phyloP scores from a whole-genome alignment of 768 basidiomycete species.

The Leccinellum rugosiceps region DNA sequence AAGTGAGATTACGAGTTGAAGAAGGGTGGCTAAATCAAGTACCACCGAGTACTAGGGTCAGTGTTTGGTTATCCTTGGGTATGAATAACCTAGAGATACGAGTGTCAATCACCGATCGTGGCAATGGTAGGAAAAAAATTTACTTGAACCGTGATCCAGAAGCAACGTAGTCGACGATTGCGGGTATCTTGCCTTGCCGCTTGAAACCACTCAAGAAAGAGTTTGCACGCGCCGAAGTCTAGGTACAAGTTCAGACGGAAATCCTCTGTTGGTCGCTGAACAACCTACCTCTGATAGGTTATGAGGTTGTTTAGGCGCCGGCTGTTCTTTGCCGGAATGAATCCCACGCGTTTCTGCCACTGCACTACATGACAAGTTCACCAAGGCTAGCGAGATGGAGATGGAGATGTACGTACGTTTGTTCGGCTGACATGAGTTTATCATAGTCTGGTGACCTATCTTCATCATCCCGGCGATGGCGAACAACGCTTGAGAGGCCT shows the following conservation, averaged over 20 bases:
- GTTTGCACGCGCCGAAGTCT: conserved; percentile 71
- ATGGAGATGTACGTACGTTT: conserved; percentile 57
- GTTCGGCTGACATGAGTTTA: conserved; percentile 93
- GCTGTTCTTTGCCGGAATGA: conserved; percentile 88
- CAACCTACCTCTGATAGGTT: conserved; percentile 85
- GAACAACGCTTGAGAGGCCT: conserved; percentile 83
- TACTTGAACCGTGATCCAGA: conserved; percentile 96
- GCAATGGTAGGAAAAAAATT: conserved; percentile 13
- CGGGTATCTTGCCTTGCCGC: conserved; percentile 77
- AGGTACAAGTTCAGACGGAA: conserved; percentile 3
- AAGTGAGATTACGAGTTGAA: conserved; percentile 4
- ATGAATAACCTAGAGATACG: conserved; percentile 58
- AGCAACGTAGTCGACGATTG: conserved; percentile 90
- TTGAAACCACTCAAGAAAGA: conserved; percentile 93
- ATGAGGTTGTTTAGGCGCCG: conserved; percentile 73
- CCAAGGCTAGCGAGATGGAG: background rate
- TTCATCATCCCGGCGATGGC: conserved; percentile 94
- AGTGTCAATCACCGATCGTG: background rate
- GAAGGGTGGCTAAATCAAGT: conserved; percentile 1
- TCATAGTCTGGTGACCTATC: conserved; percentile 95
- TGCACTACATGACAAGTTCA: conserved; percentile 50
- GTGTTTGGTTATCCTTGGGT: conserved; percentile 88
- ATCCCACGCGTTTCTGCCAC: conserved; percentile 75
- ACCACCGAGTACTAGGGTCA: conserved; percentile 92
- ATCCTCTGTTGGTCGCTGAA: background rate